Conservation (phyloP, 2,329 filamentous ascomycete genomes). For the Tricladium varicosporioides region DNA sequence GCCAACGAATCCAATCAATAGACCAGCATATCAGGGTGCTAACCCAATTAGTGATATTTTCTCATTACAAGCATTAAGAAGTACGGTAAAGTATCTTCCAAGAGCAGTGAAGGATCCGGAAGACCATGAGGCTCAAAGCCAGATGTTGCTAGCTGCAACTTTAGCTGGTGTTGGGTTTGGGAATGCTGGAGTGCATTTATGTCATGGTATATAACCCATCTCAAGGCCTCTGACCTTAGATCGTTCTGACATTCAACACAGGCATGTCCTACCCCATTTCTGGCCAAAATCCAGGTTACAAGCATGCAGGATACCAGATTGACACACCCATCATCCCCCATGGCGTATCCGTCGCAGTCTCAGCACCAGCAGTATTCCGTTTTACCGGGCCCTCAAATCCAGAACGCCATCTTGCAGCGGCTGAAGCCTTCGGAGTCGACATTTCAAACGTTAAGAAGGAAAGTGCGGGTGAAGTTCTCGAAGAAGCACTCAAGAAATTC, state of each 20-base stretch:
- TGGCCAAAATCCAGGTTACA: slow-evolving; percentile 89
- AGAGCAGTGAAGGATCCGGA: slow-evolving; percentile 84
- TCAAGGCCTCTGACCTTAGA: neutral
- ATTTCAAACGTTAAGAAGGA: slow-evolving; percentile 83
- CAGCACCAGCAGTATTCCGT: slow-evolving; percentile 87
- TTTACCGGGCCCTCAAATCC: slow-evolving; percentile 93
- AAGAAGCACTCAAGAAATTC: slow-evolving; percentile 80
- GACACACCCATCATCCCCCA: slow-evolving; percentile 82
- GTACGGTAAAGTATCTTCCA: slow-evolving; percentile 89
- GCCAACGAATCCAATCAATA: slow-evolving; percentile 82
- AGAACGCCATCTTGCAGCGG: slow-evolving; percentile 83
- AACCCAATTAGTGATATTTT: slow-evolving; percentile 99
- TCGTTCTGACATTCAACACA: slow-evolving; percentile 29
- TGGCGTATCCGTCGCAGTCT: slow-evolving; percentile 91
- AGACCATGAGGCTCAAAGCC: slow-evolving; percentile 85
- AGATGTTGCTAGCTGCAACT: slow-evolving; percentile 95
- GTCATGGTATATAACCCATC: slow-evolving; percentile 48
- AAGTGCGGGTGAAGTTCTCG: slow-evolving; percentile 83
- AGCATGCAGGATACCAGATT: slow-evolving; percentile 82
- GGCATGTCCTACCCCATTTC: slow-evolving; percentile 98
- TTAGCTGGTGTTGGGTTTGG: slow-evolving; percentile 95
- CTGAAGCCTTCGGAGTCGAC: slow-evolving; percentile 88
- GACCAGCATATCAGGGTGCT: slow-evolving; percentile 93
- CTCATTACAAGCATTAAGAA: slow-evolving; percentile 77
- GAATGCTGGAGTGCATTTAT: slow-evolving; percentile 92